Base-by-base conservation (phyloP, 2,329 filamentous ascomycete genomes). In the Aspergillus floridensis region DNA sequence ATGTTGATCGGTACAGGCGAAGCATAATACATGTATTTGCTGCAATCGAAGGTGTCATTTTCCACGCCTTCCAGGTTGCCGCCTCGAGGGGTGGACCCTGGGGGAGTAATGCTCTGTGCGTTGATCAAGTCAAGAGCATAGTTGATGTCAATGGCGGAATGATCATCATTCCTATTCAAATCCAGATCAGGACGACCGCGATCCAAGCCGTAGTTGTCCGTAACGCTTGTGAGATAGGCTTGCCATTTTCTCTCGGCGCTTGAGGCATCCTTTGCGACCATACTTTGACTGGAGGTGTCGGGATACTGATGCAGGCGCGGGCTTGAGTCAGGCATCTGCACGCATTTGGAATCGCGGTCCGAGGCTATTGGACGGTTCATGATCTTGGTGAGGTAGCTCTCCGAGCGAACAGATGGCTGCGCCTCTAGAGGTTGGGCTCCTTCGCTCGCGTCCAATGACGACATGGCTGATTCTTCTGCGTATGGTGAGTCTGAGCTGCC, bases 121-220 rank as follows among this genome's bases (percentile, higher is more conserved):
- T 63, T 67, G 22, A 71, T 69, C 53, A 67, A 56, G 51, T 73
- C 72, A n/a, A 77, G 65, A 1, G 80, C 77, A 55, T 75, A 77
- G 49, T 74, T 74, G 49, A 74, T 78, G 47, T 82, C 82, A 44
- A 93, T 87, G 16, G 89, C 89, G 53, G 83, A 83, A 31, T 78
- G 75, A 65, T 93, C 90, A 68, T 92, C 85, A 66, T 93, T 93
- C 53, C 82, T 84, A 29, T 86, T 85, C 1, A 90, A 77, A 66
- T 93, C 90, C 21, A 85, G 76, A 74, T 93, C 90, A 10, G 82
- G 82, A 61, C 86, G 80, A 0, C 90, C 91, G 58, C 85, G 80
- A 68, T 93, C 91, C 60, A 89, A 83, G 5, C 91, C 90, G 70
- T 90, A 92, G 56, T 75, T 73, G 32, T 76, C 71, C 7, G 70